Evolutionary conservation across 2,329 filamentous ascomycete genomes (phyloP).

Genomic region (Neofusicoccum laricinum): DNA sequence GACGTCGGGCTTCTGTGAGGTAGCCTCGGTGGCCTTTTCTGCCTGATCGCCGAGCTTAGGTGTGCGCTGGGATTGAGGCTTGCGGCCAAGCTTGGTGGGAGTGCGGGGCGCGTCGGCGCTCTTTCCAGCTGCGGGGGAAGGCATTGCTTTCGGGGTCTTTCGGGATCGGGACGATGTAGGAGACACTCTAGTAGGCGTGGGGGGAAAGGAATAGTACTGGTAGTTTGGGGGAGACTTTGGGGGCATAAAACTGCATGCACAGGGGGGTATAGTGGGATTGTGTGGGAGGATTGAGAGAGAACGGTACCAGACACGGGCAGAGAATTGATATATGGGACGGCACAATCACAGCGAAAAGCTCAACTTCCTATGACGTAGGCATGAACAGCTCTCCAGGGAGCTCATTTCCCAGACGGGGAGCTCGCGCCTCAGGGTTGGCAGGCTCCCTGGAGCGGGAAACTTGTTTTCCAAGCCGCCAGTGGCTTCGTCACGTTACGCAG

Average conservation of each 20-base stretch:
- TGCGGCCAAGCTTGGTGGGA: constrained; percentile 50
- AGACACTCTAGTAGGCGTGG: constrained; percentile 41
- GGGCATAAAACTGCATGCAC: constrained; percentile 46
- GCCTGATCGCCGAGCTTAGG: constrained; percentile 41
- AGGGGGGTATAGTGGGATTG: constrained; percentile 22
- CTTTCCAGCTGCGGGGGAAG: constrained; percentile 52
- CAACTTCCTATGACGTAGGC: constrained; percentile 33
- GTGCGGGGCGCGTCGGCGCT: constrained; percentile 45
- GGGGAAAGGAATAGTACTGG: constrained; percentile 52
- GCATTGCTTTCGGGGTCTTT: constrained; percentile 36
- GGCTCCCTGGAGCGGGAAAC: constrained; percentile 27
- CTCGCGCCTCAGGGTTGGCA: constrained; percentile 30
- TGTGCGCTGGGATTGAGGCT: constrained; percentile 37
- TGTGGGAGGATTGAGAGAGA: constrained; percentile 14
- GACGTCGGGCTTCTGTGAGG: not conserved
- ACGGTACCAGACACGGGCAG: not conserved
- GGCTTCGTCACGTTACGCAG: constrained; percentile 15
- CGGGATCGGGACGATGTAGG: constrained; percentile 25
- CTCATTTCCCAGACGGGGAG: constrained; percentile 19
- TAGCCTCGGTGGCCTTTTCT: not conserved
- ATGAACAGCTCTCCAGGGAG: constrained; percentile 3
- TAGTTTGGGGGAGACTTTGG: constrained; percentile 47
- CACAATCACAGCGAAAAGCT: not conserved
- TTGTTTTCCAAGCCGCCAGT: constrained; percentile 31
- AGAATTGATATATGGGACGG: constrained; percentile 9